Percentiles rank a stretch among this genome's conserved stretches.
These are phyloP conservation scores for Saturnispora dispora DNA, from an alignment of 805 yeast species.

Conservation along the genomic window DNA sequence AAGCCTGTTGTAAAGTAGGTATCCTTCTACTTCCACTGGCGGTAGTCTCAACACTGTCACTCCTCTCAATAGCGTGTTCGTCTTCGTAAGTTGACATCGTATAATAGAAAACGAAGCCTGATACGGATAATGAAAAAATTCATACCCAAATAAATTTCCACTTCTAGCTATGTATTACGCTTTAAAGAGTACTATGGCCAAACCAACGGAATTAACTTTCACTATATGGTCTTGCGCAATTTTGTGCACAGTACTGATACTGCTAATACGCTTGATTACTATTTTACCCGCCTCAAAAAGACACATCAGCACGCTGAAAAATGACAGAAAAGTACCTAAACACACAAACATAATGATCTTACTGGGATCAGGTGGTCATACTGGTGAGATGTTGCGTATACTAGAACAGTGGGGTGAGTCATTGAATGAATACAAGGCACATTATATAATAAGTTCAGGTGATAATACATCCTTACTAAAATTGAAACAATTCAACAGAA, in stretches of 20 bases:
- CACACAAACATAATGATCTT: conserved; percentile 30
- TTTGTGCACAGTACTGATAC: conserved; percentile 6
- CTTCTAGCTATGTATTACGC: background rate
- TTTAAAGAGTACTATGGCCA: background rate
- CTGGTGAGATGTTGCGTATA: conserved; percentile 88
- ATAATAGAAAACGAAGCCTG: background rate
- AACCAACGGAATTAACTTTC: conserved; percentile 9
- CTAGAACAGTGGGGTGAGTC: conserved; percentile 31
- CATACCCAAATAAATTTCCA: background rate
- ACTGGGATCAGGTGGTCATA: conserved; percentile 96
- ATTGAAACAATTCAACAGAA: conserved; percentile 30
- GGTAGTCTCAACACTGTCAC: background rate
- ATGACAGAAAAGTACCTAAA: background rate
- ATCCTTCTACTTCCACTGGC: background rate
- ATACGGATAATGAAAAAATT: background rate
- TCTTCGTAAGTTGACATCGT: conserved; percentile 15
- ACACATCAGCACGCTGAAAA: background rate
- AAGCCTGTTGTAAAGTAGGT: conserved; percentile 13
- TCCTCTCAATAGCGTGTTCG: conserved; percentile 12
- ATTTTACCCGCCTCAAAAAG: conserved; percentile 19
- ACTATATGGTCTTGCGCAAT: conserved; percentile 12
- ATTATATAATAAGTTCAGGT: conserved; percentile 33
- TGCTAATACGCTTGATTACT: conserved; percentile 14
- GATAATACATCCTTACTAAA: conserved; percentile 37
- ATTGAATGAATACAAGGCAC: conserved; percentile 17